Evolutionary conservation across 1,139 yeast species (phyloP), one percentile per base, ranked within the genome.

Genomic region (Hansenula sp.): DNA sequence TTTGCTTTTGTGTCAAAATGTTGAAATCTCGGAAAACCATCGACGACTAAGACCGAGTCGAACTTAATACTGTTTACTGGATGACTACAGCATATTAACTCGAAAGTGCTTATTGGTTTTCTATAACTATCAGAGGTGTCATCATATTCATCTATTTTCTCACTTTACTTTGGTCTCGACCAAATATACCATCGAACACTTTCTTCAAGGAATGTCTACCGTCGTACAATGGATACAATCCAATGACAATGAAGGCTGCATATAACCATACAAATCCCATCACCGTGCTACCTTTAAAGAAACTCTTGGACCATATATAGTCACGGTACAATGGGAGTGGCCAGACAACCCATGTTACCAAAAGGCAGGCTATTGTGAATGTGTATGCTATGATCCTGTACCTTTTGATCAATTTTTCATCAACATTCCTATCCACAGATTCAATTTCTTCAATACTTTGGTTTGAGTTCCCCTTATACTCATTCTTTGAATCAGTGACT

Each of bases 241-340:
- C 74, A 36, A 71, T 66, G 3, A 61, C 52, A 11, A 67, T 36
- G 17, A 67, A 51, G 0, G 70, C 58, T 4, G 54, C 41, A 46
- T 68, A 70, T 12, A 68, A 51, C 74, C 66, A 30, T 70, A 70
- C 0, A 65, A 62, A 7, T 65, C 62, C 62, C 70, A 72, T 35
- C 3, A 35, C 30, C 5, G 27, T 19, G 15, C 27, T 35, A 12
- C 76, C 76, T 43, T 65, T 66, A 52, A 70, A 72, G 50, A 68
- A 72, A 37, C 66, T 53, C 41, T 58, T 57, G 36, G 65, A 58
- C 60, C 69, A 72, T n/a, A 71, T 62, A 60, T 68, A 72, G 45
- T 69, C 65, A 42, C 77, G 63, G 47, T 71, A 72, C 55, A 72
- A 61, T 11, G 77, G 76, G 56, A 72, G 60, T 38, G 77, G 77